These are phyloP conservation scores for Lonicera japonica DNA, from an alignment of 129 eudicot genomes.

Conservation along the genomic window DNA sequence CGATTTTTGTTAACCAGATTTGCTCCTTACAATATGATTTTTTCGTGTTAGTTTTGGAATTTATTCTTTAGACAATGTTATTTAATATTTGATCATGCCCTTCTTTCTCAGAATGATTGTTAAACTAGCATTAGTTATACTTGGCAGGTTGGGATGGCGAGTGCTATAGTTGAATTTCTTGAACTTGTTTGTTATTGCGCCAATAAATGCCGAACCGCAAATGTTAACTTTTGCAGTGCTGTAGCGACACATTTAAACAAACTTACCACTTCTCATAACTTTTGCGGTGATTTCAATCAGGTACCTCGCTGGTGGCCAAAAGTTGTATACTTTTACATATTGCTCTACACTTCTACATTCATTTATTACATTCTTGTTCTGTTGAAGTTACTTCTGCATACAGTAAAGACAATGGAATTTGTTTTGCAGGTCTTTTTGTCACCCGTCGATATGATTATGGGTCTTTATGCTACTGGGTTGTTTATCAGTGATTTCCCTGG, in stretches of 20 bases:
- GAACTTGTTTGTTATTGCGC: conserved; percentile 60
- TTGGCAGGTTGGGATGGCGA: conserved; percentile 47
- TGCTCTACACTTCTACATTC: too few species aligned
- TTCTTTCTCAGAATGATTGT: not conserved
- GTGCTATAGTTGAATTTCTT: conserved; percentile 30
- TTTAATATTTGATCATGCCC: not conserved
- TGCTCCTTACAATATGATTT: too few species aligned
- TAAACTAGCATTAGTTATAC: conserved; percentile 13
- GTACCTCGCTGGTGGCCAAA: conserved; percentile 28
- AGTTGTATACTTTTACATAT: conserved; percentile 7
- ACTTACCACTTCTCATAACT: too few species aligned
- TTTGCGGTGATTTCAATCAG: conserved; percentile 40
- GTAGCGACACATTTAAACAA: conserved; percentile 41
- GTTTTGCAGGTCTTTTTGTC: conserved; percentile 41
- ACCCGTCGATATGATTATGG: conserved; percentile 30
- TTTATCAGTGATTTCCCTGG: conserved; percentile 24
- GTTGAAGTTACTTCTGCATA: not conserved
- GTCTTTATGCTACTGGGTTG: conserved; percentile 58
- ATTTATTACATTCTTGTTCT: not conserved
- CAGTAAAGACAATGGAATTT: not conserved
- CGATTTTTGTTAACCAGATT: too few species aligned
- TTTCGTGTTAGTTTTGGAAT: too few species aligned
- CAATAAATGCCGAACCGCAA: conserved; percentile 48
- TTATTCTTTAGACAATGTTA: too few species aligned
- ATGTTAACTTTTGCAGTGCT: conserved; percentile 23